Evolutionary conservation across 1,139 yeast genomes (phyloP).

Genomic region (Pichia sp.): DNA sequence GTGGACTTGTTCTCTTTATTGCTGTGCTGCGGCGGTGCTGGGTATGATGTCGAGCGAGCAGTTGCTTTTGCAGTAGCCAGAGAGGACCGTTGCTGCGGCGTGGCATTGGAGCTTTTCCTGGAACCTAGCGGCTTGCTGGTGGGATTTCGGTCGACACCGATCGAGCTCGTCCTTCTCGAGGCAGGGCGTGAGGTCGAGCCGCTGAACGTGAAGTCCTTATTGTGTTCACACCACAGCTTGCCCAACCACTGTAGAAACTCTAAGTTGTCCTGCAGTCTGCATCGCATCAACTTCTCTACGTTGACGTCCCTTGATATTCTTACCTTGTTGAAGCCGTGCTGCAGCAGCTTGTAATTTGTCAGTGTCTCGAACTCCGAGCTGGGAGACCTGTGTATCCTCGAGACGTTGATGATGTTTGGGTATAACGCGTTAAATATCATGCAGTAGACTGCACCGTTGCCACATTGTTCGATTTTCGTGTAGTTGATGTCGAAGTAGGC

Average conservation of each 20-base stretch:
- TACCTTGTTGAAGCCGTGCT: conserved; percentile 68
- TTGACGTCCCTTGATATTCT: conserved; percentile 71
- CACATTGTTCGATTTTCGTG: conserved; percentile 86
- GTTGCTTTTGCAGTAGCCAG: neutral
- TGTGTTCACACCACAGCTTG: conserved; percentile 73
- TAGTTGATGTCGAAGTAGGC: conserved; percentile 59
- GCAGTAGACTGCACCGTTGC: conserved; percentile 93
- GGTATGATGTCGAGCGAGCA: neutral
- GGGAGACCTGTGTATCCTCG: conserved; percentile 65
- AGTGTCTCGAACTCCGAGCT: conserved; percentile 71
- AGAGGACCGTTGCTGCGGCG: neutral
- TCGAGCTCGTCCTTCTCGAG: conserved; percentile 8
- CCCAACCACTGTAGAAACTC: conserved; percentile 93
- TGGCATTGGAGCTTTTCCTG: neutral
- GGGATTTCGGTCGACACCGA: neutral
- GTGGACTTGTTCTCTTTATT: neutral
- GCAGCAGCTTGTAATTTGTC: conserved; percentile 80
- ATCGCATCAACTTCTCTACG: conserved; percentile 76
- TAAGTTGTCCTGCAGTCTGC: conserved; percentile 88
- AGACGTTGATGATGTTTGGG: conserved; percentile 69
- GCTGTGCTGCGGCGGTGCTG: neutral
- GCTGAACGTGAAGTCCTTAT: conserved; percentile 45
- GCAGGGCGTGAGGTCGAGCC: neutral
- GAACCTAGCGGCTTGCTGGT: neutral
- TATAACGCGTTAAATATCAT: conserved; percentile 83